Percentiles rank a stretch among this genome's conserved stretches.
Evolutionary conservation across 208 protist genomes (phyloP).

Genomic region (Tritrichomonas musculus): DNA sequence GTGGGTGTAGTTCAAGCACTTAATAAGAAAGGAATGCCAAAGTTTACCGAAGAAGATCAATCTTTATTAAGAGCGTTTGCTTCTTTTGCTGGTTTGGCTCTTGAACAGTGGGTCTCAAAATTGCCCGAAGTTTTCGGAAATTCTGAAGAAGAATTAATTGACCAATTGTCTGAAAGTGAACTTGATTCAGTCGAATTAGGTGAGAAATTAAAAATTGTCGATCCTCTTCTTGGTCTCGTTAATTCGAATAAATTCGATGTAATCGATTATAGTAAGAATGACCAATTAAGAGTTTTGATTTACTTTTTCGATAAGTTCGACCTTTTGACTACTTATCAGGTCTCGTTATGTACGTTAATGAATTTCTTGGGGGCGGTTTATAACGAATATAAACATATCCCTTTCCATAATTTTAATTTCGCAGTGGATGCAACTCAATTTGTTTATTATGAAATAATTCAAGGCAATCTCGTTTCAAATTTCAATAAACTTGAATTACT

Average conservation of each 20-base stretch:
- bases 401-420: background rate
- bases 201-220: background rate
- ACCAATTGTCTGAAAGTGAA: background rate
- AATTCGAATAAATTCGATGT: background rate
- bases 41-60: conserved; percentile 7
- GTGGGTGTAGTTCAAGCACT: background rate
- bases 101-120: background rate
- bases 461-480: background rate
- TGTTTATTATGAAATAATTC: background rate
- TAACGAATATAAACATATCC: background rate
- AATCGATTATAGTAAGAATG: background rate
- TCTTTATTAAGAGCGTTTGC: background rate
- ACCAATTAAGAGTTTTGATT: background rate
- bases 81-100: background rate
- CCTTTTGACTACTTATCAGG: background rate
- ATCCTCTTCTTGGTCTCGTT: background rate
- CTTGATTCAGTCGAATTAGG: background rate
- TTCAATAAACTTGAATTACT: background rate
- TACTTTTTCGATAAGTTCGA: background rate
- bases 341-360: background rate
- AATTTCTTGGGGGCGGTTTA: background rate
- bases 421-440: background rate
- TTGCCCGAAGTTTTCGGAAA: background rate
- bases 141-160: background rate
- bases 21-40: background rate